Percentiles rank a stretch among this genome's conserved stretches.
Evolutionary conservation across 768 basidiomycete genomes (phyloP).

Genomic region (Ramaria sp.): DNA sequence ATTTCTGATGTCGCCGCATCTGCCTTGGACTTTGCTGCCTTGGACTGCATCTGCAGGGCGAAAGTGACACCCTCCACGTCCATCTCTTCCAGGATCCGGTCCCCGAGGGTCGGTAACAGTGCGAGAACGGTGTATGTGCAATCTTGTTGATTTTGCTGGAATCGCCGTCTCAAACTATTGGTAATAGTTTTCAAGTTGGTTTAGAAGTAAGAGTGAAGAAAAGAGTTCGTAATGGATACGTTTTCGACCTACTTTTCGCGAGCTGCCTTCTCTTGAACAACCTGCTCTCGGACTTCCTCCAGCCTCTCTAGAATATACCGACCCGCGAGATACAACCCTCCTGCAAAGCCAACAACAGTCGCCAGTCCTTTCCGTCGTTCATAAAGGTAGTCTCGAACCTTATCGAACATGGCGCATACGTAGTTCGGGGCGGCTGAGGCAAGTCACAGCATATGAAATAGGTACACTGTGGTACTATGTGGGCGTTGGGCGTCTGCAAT

Average conservation of each 20-base stretch:
- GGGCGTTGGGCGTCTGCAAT: not conserved
- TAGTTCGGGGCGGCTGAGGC: not conserved
- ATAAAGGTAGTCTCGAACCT: conserved; percentile 35
- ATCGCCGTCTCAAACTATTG: conserved; percentile 56
- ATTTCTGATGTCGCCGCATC: not conserved
- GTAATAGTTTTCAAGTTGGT: not conserved
- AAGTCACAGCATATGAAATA: not conserved
- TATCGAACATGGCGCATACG: conserved; percentile 27
- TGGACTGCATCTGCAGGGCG: conserved; percentile 38
- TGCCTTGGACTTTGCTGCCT: conserved; percentile 18
- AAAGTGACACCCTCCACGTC: conserved; percentile 60
- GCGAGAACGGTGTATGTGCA: conserved; percentile 66
- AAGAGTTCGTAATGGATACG: not conserved
- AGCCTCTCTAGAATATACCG: conserved; percentile 50
- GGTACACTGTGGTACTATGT: not conserved
- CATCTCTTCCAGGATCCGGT: conserved; percentile 14
- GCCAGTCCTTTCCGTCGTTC: conserved; percentile 35
- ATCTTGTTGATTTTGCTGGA: conserved; percentile 68
- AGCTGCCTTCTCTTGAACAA: conserved; percentile 50
- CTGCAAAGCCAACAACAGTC: conserved; percentile 40
- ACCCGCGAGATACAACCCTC: conserved; percentile 52
- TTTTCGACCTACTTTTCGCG: conserved; percentile 49
- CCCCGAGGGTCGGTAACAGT: conserved; percentile 20
- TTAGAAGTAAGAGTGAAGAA: not conserved
- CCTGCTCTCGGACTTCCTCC: conserved; percentile 52